These are phyloP conservation scores for Colletotrichum australisinense DNA, from an alignment of 2,329 filamentous ascomycete genomes.

Conservation along the genomic window DNA sequence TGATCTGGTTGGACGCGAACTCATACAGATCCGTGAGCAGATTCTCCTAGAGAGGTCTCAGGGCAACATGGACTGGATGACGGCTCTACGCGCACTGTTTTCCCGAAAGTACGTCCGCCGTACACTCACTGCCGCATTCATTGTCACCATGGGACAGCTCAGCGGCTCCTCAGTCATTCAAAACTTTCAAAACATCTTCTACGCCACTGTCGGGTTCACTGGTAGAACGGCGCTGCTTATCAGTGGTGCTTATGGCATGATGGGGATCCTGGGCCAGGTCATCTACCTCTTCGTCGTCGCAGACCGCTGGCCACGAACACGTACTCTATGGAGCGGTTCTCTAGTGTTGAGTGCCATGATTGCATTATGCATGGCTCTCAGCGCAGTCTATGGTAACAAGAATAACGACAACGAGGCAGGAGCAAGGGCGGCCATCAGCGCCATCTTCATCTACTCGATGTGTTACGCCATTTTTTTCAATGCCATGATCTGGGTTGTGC, in stretches of 20 bases:
- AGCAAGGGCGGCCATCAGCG: constrained; percentile 43
- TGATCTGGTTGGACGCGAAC: not conserved
- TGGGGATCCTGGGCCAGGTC: constrained; percentile 44
- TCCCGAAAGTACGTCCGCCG: constrained; percentile 43
- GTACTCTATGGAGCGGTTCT: constrained; percentile 27
- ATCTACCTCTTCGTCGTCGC: constrained; percentile 43
- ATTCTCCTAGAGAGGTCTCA: not conserved
- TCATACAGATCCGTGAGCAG: not conserved
- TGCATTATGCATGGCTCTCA: constrained; percentile 39
- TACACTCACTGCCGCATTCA: constrained; percentile 42
- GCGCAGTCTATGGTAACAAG: constrained; percentile 35
- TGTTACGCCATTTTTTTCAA: constrained; percentile 52
- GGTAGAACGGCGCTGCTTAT: constrained; percentile 60
- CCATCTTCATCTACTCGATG: constrained; percentile 51
- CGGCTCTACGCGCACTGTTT: constrained; percentile 39
- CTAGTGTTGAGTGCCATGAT: constrained; percentile 28
- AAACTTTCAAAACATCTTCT: constrained; percentile 48
- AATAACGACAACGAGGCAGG: constrained; percentile 32
- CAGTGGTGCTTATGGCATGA: constrained; percentile 54
- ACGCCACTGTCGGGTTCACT: constrained; percentile 58
- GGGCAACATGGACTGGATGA: not conserved
- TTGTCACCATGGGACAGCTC: constrained; percentile 45
- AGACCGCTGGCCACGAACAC: constrained; percentile 43
- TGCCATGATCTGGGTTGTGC: constrained; percentile 47
- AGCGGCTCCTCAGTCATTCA: constrained; percentile 42